phyloP scores from a whole-genome alignment of 768 basidiomycete genomes.

The Lenzites betulinus region DNA sequence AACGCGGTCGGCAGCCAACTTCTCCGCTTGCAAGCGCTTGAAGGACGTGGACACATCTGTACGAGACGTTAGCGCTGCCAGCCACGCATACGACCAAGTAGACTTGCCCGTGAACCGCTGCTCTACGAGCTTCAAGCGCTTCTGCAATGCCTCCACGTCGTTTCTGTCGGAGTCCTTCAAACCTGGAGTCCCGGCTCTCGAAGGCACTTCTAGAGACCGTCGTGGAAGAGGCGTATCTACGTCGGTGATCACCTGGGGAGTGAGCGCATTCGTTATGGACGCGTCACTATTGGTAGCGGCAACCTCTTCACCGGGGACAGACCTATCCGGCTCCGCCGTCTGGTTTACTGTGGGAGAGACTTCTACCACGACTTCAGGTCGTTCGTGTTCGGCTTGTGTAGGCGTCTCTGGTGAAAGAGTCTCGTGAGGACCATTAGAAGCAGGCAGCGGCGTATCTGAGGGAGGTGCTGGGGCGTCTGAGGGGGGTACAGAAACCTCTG shows the following conservation, averaged over 20 bases:
- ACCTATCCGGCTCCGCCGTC: too few species aligned
- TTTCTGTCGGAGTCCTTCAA: background rate
- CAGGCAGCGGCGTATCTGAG: background rate
- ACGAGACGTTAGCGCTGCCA: background rate
- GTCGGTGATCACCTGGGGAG: background rate
- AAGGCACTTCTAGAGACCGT: conserved; percentile 1
- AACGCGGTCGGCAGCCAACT: conserved; percentile 63
- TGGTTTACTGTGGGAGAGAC: too few species aligned
- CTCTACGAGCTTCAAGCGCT: conserved; percentile 69
- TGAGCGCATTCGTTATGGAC: background rate
- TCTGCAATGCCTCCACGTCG: conserved; percentile 61
- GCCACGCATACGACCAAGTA: background rate
- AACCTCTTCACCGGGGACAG: too few species aligned
- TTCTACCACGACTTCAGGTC: too few species aligned
- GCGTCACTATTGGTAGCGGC: background rate
- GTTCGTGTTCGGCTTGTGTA: too few species aligned
- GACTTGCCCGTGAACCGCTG: conserved; percentile 71
- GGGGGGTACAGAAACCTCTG: background rate
- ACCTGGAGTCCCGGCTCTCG: conserved; percentile 1
- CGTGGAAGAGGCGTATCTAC: background rate
- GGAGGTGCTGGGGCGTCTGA: background rate
- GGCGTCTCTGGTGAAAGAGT: background rate
- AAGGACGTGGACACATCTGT: conserved; percentile 79
- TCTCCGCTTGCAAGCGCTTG: conserved; percentile 74
- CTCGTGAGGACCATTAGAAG: background rate